Evolutionary conservation across 2,329 filamentous ascomycete genomes (phyloP).

Genomic region (Colletotrichum graminicola): DNA sequence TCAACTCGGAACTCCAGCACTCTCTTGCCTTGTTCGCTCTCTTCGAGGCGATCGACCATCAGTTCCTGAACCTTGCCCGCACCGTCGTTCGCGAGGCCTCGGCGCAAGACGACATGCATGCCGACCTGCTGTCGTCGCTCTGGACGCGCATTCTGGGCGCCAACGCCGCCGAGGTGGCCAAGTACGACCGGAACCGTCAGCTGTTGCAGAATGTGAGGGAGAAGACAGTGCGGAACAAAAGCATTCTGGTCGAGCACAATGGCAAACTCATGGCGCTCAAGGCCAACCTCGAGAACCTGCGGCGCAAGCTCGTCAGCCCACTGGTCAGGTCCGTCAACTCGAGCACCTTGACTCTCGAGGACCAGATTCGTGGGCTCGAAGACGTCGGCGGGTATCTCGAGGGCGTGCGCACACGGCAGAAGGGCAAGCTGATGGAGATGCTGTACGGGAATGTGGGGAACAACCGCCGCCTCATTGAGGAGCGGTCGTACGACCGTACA

Average conservation of each 20-base stretch:
- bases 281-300: slow-evolving; percentile 85
- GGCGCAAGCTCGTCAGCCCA: slow-evolving; percentile 86
- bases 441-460: slow-evolving; percentile 69
- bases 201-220: slow-evolving; percentile 83
- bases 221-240: slow-evolving; percentile 89
- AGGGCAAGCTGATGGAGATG: slow-evolving; percentile 84
- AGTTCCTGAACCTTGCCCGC: slow-evolving; percentile 89
- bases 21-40: slow-evolving; percentile 84
- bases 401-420: slow-evolving; percentile 81
- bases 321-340: slow-evolving; percentile 78
- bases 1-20: slow-evolving; percentile 85
- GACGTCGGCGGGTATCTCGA: slow-evolving; percentile 84
- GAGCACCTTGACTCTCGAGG: slow-evolving; percentile 81
- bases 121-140: slow-evolving; percentile 83
- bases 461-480: slow-evolving; percentile 51
- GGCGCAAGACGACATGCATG: slow-evolving; percentile 82
- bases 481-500: slow-evolving; percentile 39
- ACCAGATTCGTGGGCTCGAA: slow-evolving; percentile 86
- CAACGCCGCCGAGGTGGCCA: slow-evolving; percentile 80
- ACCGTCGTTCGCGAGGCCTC: slow-evolving; percentile 87
- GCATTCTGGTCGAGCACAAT: slow-evolving; percentile 87
- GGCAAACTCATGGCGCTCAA: slow-evolving; percentile 86
- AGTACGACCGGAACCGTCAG: slow-evolving; percentile 90
- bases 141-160: slow-evolving; percentile 89
- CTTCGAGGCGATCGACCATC: slow-evolving; percentile 92